These are phyloP conservation scores for Diaporthe caulivora DNA, from an alignment of 2,329 filamentous ascomycete genomes.

Conservation along the genomic window DNA sequence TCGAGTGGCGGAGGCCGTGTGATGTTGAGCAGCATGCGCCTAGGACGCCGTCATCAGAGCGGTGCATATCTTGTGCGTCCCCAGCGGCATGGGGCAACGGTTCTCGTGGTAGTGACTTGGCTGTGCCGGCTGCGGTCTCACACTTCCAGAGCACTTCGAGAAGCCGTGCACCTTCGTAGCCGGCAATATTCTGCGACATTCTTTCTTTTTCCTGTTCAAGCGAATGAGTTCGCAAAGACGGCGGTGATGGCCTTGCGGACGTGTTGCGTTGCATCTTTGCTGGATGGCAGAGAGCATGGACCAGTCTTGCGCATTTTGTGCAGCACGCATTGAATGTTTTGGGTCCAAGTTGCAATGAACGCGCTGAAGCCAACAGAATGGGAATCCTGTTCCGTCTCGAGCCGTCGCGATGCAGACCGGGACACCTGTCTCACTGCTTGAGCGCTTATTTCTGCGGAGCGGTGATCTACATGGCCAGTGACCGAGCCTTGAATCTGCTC, in stretches of 20 bases:
- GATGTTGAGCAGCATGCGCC: conserved; percentile 3
- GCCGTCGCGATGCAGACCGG: neutral
- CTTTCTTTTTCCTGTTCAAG: neutral
- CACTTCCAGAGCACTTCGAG: neutral
- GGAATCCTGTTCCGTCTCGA: neutral
- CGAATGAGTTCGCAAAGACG: neutral
- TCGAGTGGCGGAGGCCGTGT: conserved; percentile 18
- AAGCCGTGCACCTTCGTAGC: neutral
- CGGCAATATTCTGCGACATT: neutral
- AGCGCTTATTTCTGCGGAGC: neutral
- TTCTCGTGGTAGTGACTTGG: neutral
- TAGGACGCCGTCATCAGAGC: neutral
- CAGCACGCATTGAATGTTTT: neutral
- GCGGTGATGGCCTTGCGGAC: neutral
- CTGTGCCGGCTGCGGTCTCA: neutral
- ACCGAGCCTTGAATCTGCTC: neutral
- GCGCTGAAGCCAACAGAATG: neutral
- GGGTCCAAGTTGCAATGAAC: neutral
- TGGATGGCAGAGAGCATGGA: too few species aligned
- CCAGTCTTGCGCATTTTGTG: neutral
- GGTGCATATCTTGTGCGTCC: neutral
- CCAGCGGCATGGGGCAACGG: neutral
- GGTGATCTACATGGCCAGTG: neutral
- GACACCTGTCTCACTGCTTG: neutral
- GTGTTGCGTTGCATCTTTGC: neutral